Evolutionary conservation across 1,284 basidiomycete species (phyloP).

Genomic region (Cryptococcus floricola): DNA sequence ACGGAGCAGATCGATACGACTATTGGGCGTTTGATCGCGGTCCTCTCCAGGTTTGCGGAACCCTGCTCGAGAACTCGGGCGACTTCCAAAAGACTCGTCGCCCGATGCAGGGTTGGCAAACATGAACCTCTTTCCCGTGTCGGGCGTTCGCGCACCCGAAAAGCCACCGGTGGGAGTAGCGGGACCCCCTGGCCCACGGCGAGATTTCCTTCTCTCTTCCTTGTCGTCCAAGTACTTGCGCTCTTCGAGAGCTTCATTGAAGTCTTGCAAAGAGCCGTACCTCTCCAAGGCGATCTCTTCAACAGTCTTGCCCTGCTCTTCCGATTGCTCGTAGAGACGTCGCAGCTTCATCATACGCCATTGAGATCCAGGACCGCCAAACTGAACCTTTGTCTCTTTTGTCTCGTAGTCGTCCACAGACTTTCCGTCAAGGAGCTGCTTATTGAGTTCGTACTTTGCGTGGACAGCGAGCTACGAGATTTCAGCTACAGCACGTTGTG

Average conservation of each 20-base stretch:
- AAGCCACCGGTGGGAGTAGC: constrained; percentile 63
- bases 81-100: constrained; percentile 23
- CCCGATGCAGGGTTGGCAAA: constrained; percentile 36
- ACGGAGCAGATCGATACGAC: constrained; percentile 36
- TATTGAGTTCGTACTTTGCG: constrained; percentile 71
- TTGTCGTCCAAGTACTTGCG: constrained; percentile 77
- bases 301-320: constrained; percentile 68
- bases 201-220: constrained; percentile 56
- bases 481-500: background rate
- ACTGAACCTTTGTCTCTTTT: constrained; percentile 56
- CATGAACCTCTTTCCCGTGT: constrained; percentile 45
- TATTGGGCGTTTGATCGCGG: constrained; percentile 49
- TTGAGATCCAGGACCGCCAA: constrained; percentile 84
- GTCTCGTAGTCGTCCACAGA: constrained; percentile 58
- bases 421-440: constrained; percentile 63
- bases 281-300: constrained; percentile 84
- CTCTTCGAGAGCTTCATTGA: constrained; percentile 83
- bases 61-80: constrained; percentile 66
- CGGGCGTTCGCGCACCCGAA: constrained; percentile 45
- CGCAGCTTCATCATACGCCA: constrained; percentile 98
- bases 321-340: constrained; percentile 80
- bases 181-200: constrained; percentile 29
- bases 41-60: constrained; percentile 72
- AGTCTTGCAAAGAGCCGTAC: constrained; percentile 78
- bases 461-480: constrained; percentile 48